Conservation (phyloP, 148 eudicot species). For the Nepenthes gracilis region DNA sequence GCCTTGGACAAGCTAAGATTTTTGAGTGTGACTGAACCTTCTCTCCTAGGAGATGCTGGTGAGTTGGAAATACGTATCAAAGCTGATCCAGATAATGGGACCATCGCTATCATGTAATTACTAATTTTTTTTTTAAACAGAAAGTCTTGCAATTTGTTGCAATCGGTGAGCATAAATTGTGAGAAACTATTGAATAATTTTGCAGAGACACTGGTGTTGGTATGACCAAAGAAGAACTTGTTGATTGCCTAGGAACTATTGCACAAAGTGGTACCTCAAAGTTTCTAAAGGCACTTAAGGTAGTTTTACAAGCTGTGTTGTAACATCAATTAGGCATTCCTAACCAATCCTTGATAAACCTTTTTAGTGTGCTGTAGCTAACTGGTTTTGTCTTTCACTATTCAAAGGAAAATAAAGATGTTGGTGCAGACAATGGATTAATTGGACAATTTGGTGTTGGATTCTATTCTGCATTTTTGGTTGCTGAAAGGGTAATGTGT, state of each 20-base stretch:
- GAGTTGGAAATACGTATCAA: constrained; percentile 83
- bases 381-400: not conserved
- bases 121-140: not conserved
- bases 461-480: constrained; percentile 95
- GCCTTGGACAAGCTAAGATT: constrained; percentile 96
- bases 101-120: constrained; percentile 72
- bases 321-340: not conserved
- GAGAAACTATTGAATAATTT: not conserved
- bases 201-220: constrained; percentile 94
- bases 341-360: not conserved
- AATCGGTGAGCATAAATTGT: not conserved
- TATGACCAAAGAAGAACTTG: constrained; percentile 95
- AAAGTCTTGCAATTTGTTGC: not conserved
- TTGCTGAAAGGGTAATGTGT: constrained; percentile 70
- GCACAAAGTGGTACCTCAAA: constrained; percentile 99
- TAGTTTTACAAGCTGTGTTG: constrained; percentile 7
- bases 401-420: constrained; percentile 77
- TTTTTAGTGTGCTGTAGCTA: constrained; percentile 11
- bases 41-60: constrained; percentile 88
- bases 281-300: constrained; percentile 86
- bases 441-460: constrained; percentile 99
- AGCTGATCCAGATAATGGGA: constrained; percentile 92
- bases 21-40: constrained; percentile 82
- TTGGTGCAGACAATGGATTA: constrained; percentile 78
- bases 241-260: constrained; percentile 96